phyloP scores from a whole-genome alignment of 129 eudicot genomes.

The Flaveria trinervia region DNA sequence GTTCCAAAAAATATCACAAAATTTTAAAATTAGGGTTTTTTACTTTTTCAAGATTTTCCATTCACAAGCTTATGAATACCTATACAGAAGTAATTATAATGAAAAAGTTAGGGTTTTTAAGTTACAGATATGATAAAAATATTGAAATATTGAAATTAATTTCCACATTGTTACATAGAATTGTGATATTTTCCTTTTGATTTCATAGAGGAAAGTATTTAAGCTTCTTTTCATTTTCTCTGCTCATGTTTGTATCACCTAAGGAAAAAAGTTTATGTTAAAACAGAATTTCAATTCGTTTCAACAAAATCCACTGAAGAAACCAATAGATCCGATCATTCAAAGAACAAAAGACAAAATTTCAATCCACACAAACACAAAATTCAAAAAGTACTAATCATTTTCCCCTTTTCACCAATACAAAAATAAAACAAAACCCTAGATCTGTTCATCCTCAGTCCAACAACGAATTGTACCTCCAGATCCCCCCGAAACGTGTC shows the following conservation, averaged over 20 bases:
- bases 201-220: constrained; percentile 34
- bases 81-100: too few species aligned
- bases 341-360: constrained; percentile 46
- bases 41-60: too few species aligned
- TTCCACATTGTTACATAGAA: not conserved
- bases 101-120: constrained; percentile 4
- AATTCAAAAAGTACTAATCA: constrained; percentile 34
- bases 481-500: constrained; percentile 58
- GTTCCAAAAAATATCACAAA: not conserved
- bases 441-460: constrained; percentile 55
- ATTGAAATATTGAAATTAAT: not conserved
- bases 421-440: constrained; percentile 54
- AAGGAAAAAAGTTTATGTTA: constrained; percentile 36
- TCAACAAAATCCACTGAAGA: constrained; percentile 31
- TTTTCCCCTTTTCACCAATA: constrained; percentile 11
- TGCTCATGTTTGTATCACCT: constrained; percentile 44
- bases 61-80: too few species aligned
- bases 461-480: constrained; percentile 34
- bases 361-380: constrained; percentile 26
- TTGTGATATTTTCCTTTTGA: not conserved
- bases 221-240: constrained; percentile 34
- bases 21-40: not conserved
- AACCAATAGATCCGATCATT: constrained; percentile 53
- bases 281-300: not conserved
- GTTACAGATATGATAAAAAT: not conserved